These are phyloP conservation scores for Cercophora scortea DNA, from an alignment of 495 filamentous ascomycete genomes.

Conservation along the genomic window DNA sequence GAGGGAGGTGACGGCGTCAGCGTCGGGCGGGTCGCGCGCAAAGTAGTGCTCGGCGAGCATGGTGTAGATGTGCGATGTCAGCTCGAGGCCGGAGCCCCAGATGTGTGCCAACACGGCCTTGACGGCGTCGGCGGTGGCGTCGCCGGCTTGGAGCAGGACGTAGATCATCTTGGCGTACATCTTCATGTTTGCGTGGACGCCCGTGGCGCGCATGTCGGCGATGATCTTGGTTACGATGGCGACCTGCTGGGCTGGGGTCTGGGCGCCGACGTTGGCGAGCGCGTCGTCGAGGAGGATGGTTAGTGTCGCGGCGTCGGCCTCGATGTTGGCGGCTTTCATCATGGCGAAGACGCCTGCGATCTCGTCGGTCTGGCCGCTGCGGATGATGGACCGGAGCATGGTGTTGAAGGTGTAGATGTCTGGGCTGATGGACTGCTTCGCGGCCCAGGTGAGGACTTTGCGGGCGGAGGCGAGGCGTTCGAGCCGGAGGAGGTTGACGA, in stretches of 20 bases:
- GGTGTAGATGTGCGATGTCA: conserved; percentile 58
- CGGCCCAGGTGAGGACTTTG: conserved; percentile 52
- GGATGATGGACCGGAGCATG: conserved; percentile 49
- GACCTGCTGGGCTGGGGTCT: conserved; percentile 22
- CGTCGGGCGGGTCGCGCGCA: conserved; percentile 43
- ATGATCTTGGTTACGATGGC: conserved; percentile 35
- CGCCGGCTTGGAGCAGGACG: conserved; percentile 42
- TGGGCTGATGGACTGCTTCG: conserved; percentile 46
- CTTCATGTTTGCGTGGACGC: conserved; percentile 46
- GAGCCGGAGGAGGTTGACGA: conserved; percentile 34
- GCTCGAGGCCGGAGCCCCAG: conserved; percentile 36
- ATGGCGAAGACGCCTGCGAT: conserved; percentile 34
- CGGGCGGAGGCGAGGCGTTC: conserved; percentile 26
- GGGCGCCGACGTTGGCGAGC: conserved; percentile 13
- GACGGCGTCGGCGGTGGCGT: conserved; percentile 38
- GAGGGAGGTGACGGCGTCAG: conserved; percentile 47
- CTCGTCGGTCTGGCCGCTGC: conserved; percentile 24
- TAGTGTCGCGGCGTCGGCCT: conserved; percentile 33
- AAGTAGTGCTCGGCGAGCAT: conserved; percentile 65
- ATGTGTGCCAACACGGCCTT: conserved; percentile 55
- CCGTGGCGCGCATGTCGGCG: conserved; percentile 40
- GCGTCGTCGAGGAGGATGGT: conserved; percentile 35
- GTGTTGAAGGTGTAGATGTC: conserved; percentile 64
- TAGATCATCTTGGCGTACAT: conserved; percentile 59
- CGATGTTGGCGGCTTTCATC: conserved; percentile 27